Percentiles rank a stretch among this genome's conserved stretches.
phyloP scores from a whole-genome alignment of 352 stramenopile species.

The Phytophthora nicotianae region DNA sequence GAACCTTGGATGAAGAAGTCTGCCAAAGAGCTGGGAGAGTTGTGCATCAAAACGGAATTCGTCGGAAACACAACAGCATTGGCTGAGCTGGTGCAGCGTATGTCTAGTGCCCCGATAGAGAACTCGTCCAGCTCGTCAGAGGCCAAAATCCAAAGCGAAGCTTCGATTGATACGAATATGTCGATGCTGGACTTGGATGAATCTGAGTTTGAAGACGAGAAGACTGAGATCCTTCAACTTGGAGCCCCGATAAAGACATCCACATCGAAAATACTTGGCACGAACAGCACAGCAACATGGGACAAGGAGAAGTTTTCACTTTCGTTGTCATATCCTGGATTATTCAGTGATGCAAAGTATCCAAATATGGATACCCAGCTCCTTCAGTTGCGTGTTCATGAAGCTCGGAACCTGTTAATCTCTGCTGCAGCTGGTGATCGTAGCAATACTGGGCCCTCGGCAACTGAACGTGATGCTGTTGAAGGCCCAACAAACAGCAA shows the following conservation, averaged over 20 bases:
- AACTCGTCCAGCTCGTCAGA: conserved; percentile 66
- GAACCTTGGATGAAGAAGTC: conserved; percentile 82
- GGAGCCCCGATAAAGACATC: conserved; percentile 49
- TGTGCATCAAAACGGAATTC: conserved; percentile 74
- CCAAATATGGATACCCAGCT: conserved; percentile 40
- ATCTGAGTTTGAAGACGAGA: conserved; percentile 50
- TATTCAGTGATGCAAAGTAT: conserved; percentile 52
- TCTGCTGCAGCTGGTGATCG: conserved; percentile 5
- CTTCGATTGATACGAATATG: conserved; percentile 10
- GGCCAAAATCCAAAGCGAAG: conserved; percentile 37
- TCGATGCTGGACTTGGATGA: conserved; percentile 5
- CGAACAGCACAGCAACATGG: conserved; percentile 43
- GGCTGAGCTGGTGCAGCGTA: conserved; percentile 56
- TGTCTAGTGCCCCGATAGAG: conserved; percentile 35
- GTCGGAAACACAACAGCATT: conserved; percentile 59
- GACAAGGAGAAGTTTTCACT: conserved; percentile 68
- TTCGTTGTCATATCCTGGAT: conserved; percentile 65
- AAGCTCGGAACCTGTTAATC: conserved; percentile 49
- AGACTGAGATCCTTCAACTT: conserved; percentile 47
- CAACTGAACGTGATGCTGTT: conserved; percentile 6
- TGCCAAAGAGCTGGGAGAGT: conserved; percentile 54
- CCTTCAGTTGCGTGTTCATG: conserved; percentile 53
- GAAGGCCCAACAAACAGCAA: conserved; percentile 4
- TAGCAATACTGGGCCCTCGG: not conserved
- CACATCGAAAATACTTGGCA: conserved; percentile 26